These are phyloP conservation scores for Wallemia ichthyophaga DNA, from an alignment of 1,284 basidiomycete species.

Conservation along the genomic window DNA sequence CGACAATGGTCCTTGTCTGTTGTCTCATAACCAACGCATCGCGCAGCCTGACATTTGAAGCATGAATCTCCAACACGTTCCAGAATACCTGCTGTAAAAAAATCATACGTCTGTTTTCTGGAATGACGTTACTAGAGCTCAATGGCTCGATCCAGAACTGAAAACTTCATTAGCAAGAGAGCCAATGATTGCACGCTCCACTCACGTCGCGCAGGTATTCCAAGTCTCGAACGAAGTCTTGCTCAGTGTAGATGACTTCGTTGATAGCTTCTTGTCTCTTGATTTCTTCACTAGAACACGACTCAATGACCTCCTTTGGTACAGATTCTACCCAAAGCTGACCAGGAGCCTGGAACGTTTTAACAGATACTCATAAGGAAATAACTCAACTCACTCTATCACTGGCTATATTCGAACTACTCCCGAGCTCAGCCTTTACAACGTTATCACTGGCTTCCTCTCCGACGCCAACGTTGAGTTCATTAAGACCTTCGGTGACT, in stretches of 20 bases:
- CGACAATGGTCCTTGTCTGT: conserved; percentile 74
- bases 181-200: conserved; percentile 1
- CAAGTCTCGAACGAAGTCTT: conserved; percentile 89
- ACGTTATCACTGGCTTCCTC: background rate
- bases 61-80: conserved; percentile 84
- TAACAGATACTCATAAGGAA: conserved; percentile 5
- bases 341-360: conserved; percentile 37
- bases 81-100: conserved; percentile 91
- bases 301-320: conserved; percentile 70
- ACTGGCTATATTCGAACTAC: background rate
- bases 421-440: background rate
- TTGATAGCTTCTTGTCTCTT: conserved; percentile 96
- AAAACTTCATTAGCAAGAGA: conserved; percentile 2
- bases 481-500: background rate
- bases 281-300: conserved; percentile 73
- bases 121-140: conserved; percentile 38
- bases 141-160: conserved; percentile 76
- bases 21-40: conserved; percentile 88
- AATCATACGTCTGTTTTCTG: conserved; percentile 41
- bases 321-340: conserved; percentile 95
- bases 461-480: background rate
- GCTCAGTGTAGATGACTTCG: conserved; percentile 93
- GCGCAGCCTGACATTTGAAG: conserved; percentile 59
- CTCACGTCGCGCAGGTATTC: conserved; percentile 86
- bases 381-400: background rate